A percentile compares a stretch with the other conserved stretches of the same genome.
Conservation (phyloP, 441 rosid species). For the Euphorbia neoarborescens region DNA sequence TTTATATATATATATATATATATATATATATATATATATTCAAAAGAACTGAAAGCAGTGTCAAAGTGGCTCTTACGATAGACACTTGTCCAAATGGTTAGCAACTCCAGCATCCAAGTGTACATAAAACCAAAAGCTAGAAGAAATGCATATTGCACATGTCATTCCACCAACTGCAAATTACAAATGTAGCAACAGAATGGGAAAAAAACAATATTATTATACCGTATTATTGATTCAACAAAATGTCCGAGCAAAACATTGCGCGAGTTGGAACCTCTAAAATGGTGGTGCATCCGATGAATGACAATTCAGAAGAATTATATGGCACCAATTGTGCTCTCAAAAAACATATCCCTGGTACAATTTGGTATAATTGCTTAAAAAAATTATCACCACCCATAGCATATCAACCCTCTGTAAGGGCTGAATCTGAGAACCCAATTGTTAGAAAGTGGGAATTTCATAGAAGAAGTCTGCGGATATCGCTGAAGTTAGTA, state of each 20-base stretch:
- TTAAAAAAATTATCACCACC: conserved; percentile 9
- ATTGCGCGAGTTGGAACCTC: not conserved
- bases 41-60: too few species aligned
- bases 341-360: not conserved
- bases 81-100: too few species aligned
- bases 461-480: conserved; percentile 64
- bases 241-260: not conserved
- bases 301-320: not conserved
- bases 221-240: too few species aligned
- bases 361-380: not conserved
- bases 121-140: too few species aligned
- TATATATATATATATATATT: too few species aligned
- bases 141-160: too few species aligned
- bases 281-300: not conserved
- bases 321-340: not conserved
- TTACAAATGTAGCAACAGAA: too few species aligned
- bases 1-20: too few species aligned
- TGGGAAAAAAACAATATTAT: too few species aligned
- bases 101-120: too few species aligned
- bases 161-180: too few species aligned
- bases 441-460: conserved; percentile 11
- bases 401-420: conserved; percentile 6
- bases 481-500: conserved; percentile 69
- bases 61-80: too few species aligned
- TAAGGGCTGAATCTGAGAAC: conserved; percentile 7